Conservation (phyloP, 2,329 filamentous ascomycete species). For the Aspergillus sp. region DNA sequence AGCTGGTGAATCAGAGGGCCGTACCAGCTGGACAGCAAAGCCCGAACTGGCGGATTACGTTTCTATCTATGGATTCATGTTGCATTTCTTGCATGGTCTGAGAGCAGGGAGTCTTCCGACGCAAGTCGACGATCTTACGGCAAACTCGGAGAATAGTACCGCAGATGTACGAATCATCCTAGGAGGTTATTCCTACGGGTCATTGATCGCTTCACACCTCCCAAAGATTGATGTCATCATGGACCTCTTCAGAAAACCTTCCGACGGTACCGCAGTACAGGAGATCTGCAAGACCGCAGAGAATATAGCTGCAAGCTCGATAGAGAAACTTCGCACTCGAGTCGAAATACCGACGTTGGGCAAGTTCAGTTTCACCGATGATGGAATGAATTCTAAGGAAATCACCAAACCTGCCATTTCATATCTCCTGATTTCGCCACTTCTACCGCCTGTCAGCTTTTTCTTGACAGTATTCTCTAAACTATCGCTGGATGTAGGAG, state of each 20-base stretch:
- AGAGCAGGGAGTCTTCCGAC: slow-evolving; percentile 18
- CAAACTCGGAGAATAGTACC: neutral
- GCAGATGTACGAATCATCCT: slow-evolving; percentile 49
- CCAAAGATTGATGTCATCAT: slow-evolving; percentile 58
- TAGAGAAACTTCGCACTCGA: slow-evolving; percentile 34
- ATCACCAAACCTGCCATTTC: slow-evolving; percentile 24
- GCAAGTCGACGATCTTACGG: neutral
- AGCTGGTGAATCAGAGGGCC: slow-evolving; percentile 66
- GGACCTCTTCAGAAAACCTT: slow-evolving; percentile 51
- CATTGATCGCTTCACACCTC: slow-evolving; percentile 70
- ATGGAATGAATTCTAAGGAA: slow-evolving; percentile 9
- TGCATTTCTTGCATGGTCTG: slow-evolving; percentile 65
- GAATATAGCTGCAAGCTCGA: slow-evolving; percentile 62
- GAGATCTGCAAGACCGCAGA: slow-evolving; percentile 68
- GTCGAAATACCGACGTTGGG: neutral
- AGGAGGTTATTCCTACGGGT: slow-evolving; percentile 87
- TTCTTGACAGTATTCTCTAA: slow-evolving; percentile 59
- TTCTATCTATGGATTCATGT: slow-evolving; percentile 74
- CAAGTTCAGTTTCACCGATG: slow-evolving; percentile 5
- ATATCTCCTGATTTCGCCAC: slow-evolving; percentile 63
- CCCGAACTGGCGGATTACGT: slow-evolving; percentile 78
- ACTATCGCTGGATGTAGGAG: slow-evolving; percentile 28
- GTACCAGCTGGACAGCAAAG: slow-evolving; percentile 81
- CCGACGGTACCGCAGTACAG: slow-evolving; percentile 54
- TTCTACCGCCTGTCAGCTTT: slow-evolving; percentile 51